Evolutionary conservation across 805 yeast species (phyloP).

Genomic region (Starmerella bombicola): DNA sequence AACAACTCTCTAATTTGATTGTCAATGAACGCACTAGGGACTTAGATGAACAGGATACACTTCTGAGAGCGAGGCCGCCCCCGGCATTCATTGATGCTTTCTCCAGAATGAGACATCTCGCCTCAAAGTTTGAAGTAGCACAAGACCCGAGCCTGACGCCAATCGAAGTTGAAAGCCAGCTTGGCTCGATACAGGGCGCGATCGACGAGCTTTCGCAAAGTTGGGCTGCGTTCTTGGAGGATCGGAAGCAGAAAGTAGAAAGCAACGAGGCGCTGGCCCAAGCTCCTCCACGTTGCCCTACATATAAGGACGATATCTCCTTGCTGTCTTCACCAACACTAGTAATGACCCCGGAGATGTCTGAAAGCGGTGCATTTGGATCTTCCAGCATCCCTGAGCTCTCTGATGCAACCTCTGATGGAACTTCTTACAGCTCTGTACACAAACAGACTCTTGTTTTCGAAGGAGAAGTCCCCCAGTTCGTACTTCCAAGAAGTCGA

Average conservation of each 20-base stretch:
- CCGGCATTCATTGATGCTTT: constrained; percentile 6
- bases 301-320: neutral
- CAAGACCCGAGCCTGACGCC: constrained; percentile 6
- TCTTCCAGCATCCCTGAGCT: constrained; percentile 4
- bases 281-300: neutral
- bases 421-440: constrained; percentile 1
- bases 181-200: constrained; percentile 12
- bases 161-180: constrained; percentile 8
- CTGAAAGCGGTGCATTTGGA: constrained; percentile 2
- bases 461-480: constrained; percentile 11
- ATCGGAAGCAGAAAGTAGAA: neutral
- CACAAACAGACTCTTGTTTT: constrained; percentile 2
- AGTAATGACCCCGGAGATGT: constrained; percentile 7
- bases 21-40: constrained; percentile 16
- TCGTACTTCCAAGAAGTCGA: neutral
- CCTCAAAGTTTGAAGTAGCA: constrained; percentile 19
- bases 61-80: neutral
- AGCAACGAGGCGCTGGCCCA: neutral
- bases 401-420: constrained; percentile 1
- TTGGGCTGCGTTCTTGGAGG: constrained; percentile 1
- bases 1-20: constrained; percentile 15
- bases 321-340: constrained; percentile 7
- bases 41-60: neutral
- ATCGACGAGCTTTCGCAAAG: constrained; percentile 7
- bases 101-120: constrained; percentile 17